Conservation (phyloP, 352 stramenopile genomes). For the Phytophthora tentaculata region DNA sequence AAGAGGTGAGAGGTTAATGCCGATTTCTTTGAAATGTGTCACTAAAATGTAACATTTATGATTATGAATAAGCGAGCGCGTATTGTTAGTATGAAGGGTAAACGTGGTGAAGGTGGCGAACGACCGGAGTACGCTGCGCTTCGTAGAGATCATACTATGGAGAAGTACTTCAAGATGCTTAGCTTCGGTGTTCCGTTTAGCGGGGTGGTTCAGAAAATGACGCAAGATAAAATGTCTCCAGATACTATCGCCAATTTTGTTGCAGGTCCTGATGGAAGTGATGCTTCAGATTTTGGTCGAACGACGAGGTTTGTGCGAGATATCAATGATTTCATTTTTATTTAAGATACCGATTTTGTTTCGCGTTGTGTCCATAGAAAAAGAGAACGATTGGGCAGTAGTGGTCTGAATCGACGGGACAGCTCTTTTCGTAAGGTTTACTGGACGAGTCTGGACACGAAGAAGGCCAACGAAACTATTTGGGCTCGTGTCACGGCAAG, state of each 20-base stretch:
- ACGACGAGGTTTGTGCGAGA: constrained; percentile 11
- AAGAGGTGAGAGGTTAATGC: constrained; percentile 41
- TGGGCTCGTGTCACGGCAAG: constrained; percentile 72
- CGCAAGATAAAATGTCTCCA: constrained; percentile 68
- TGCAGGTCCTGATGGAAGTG: constrained; percentile 47
- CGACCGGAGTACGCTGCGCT: constrained; percentile 61
- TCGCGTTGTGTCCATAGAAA: constrained; percentile 6
- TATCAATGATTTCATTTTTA: neutral
- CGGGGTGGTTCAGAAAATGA: constrained; percentile 82
- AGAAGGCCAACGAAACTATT: constrained; percentile 68
- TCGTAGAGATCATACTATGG: constrained; percentile 63
- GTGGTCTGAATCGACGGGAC: constrained; percentile 39
- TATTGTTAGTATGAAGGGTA: constrained; percentile 29
- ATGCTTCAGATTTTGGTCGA: neutral
- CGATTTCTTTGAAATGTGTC: neutral
- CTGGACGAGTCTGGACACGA: constrained; percentile 75
- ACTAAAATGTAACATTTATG: constrained; percentile 17
- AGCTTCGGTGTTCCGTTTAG: constrained; percentile 71
- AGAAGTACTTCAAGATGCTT: constrained; percentile 90
- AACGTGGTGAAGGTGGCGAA: constrained; percentile 31
- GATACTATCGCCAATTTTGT: constrained; percentile 71
- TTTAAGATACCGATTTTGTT: constrained; percentile 2
- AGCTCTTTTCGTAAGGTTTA: constrained; percentile 82
- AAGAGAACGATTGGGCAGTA: constrained; percentile 19
- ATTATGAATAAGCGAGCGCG: constrained; percentile 47